Conservation (phyloP, 331 rosid genomes). For the Prunus yedoensis region DNA sequence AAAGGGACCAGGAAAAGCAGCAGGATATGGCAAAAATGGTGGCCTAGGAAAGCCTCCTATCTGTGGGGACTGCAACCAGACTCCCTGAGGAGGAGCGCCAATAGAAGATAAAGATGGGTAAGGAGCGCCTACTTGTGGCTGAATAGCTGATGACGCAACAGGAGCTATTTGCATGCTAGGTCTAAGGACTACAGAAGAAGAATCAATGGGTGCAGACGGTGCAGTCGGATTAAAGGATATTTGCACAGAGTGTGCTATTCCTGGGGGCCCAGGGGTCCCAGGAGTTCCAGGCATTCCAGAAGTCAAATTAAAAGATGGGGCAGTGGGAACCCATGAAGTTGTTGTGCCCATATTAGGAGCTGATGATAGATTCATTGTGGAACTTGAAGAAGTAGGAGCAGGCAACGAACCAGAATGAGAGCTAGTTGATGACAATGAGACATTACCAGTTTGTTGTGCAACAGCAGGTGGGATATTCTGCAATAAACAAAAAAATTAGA, state of each 20-base stretch:
- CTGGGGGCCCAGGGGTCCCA: constrained; percentile 67
- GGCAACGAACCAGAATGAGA: constrained; percentile 39
- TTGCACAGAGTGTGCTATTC: constrained; percentile 46
- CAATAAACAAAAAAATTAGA: constrained; percentile 31
- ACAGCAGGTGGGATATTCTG: constrained; percentile 43
- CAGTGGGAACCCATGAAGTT: constrained; percentile 52
- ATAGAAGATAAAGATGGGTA: constrained; percentile 58
- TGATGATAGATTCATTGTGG: constrained; percentile 38
- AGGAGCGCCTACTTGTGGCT: constrained; percentile 47
- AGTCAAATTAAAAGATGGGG: constrained; percentile 44
- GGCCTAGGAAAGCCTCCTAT: constrained; percentile 64
- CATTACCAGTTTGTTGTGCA: constrained; percentile 42
- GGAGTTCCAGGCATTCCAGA: constrained; percentile 53
- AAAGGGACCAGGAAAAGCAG: constrained; percentile 66
- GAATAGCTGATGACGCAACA: constrained; percentile 34
- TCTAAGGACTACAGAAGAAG: constrained; percentile 49
- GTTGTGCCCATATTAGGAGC: constrained; percentile 49
- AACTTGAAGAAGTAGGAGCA: constrained; percentile 41
- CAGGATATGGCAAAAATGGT: constrained; percentile 62
- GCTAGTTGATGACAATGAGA: constrained; percentile 43
- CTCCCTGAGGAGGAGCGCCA: constrained; percentile 66
- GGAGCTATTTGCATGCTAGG: constrained; percentile 49
- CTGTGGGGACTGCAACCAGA: constrained; percentile 79
- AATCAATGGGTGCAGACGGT: constrained; percentile 38
- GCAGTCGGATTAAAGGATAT: constrained; percentile 38